Evolutionary conservation across 1,284 basidiomycete genomes (phyloP).

Genomic region (Austropuccinia psidii): DNA sequence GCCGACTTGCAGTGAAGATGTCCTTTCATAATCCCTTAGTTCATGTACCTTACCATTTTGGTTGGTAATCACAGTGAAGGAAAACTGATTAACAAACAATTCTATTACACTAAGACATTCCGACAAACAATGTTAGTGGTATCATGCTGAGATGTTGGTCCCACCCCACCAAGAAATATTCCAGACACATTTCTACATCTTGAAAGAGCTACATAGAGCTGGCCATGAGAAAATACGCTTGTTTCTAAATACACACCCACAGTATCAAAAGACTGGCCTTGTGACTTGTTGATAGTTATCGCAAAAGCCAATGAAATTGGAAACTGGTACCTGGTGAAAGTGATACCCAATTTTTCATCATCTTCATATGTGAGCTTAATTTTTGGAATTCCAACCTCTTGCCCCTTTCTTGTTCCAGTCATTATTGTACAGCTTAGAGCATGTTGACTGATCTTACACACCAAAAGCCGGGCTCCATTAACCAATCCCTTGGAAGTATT

Average conservation of each 20-base stretch:
- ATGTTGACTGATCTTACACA: background rate
- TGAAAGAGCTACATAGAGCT: slow-evolving; percentile 1
- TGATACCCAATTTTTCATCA: background rate
- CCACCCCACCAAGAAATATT: too few relatives aligned
- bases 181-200: background rate
- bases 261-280: background rate
- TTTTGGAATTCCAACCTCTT: background rate
- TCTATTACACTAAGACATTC: too few relatives aligned
- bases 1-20: too few relatives aligned
- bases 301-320: background rate
- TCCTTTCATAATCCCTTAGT: too few relatives aligned
- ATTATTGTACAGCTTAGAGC: background rate
- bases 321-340: background rate
- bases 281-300: slow-evolving; percentile 13
- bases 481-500: background rate
- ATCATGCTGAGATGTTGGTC: too few relatives aligned
- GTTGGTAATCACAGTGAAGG: too few relatives aligned
- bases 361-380: background rate
- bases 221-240: background rate
- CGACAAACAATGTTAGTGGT: too few relatives aligned
- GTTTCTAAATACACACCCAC: background rate
- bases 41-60: too few relatives aligned
- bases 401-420: background rate
- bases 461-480: background rate
- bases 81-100: too few relatives aligned